Evolutionary conservation across 495 filamentous ascomycete species (phyloP), one percentile per base, ranked within the genome.

Genomic region (Lichenothelia convexa): DNA sequence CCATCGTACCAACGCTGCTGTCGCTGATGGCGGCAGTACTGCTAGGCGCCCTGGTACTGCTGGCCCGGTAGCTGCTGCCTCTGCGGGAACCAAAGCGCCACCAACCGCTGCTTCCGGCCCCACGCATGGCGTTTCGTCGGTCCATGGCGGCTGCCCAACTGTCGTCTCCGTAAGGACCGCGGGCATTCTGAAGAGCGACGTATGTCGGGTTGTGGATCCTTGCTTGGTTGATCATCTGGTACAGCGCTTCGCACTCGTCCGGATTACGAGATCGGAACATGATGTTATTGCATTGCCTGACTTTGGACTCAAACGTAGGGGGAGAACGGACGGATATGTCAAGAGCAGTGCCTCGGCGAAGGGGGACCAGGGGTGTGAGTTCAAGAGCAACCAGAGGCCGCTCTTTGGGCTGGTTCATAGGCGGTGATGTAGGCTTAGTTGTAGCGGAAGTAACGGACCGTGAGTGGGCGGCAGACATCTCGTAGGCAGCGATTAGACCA

Each of bases 311-410:
- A 4, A 71, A 49, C 12, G 74, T 82, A 11, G 75, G 77, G 15
- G 76, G 74, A 8, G 85, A 93, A 30, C 80, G 73, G 46, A 99
- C 83, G 33, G 87, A 86, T 34, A 99, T 84, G 51, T 99, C 89
- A 21, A 95, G 67, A 16, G 78, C 86, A 15, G 80, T 94, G 35
- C 85, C 85, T 32, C 82, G 74, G 42, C 87, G 75, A 30, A 94
- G 71, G 45, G 80, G 76, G 11, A 93, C 85, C 8, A 89, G 59
- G 0, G 89, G 89, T 1, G 85, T 93, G 12, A 99, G 68, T 45
- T 87, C 78, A 12, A 91, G 65, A 2, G 72, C 73, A 34, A 97
- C 59, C 1, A 93, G 60, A 3, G 83, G 81, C 3, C 64, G 60
- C 19, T 55, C 59, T n/a, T n/a, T n/a, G n/a, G n/a, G 36, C 18